Percentiles rank a stretch among this genome's conserved stretches.
Conservation (phyloP, 169 alveolate species). For the Plasmodium reichenowi region DNA sequence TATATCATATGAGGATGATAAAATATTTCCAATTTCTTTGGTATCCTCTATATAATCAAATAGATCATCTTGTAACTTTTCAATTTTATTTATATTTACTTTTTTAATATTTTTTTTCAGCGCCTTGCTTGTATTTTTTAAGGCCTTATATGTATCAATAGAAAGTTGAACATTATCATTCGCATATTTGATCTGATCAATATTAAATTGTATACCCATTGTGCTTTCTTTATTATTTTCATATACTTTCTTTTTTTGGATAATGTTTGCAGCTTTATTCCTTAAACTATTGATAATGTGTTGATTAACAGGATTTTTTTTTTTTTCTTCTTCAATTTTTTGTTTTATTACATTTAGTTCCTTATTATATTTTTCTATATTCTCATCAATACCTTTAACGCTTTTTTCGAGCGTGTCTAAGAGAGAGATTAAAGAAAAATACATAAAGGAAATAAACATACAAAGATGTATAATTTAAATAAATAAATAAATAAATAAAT, state of each 20-base stretch:
- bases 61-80: constrained; percentile 74
- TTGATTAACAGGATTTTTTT: constrained; percentile 55
- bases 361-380: constrained; percentile 66
- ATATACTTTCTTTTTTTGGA: constrained; percentile 57
- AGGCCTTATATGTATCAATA: constrained; percentile 73
- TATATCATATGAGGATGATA: constrained; percentile 59
- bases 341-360: constrained; percentile 72
- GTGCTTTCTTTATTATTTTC: constrained; percentile 72
- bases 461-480: too few species aligned
- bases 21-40: constrained; percentile 70
- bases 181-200: constrained; percentile 74
- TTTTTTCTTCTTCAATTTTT: constrained; percentile 74
- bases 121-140: constrained; percentile 50
- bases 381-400: constrained; percentile 51
- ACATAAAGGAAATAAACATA: too few species aligned
- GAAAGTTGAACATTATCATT: constrained; percentile 73
- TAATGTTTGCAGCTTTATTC: constrained; percentile 66
- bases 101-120: constrained; percentile 75
- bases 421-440: neutral
- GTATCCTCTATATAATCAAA: constrained; percentile 70
- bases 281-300: constrained; percentile 51
- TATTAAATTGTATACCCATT: constrained; percentile 74
- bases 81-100: constrained; percentile 69
- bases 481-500: too few species aligned
- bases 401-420: constrained; percentile 64